Percentiles rank a stretch among this genome's conserved stretches.
Conservation (phyloP, 306 rosid species). For the Phaseolus lunatus region DNA sequence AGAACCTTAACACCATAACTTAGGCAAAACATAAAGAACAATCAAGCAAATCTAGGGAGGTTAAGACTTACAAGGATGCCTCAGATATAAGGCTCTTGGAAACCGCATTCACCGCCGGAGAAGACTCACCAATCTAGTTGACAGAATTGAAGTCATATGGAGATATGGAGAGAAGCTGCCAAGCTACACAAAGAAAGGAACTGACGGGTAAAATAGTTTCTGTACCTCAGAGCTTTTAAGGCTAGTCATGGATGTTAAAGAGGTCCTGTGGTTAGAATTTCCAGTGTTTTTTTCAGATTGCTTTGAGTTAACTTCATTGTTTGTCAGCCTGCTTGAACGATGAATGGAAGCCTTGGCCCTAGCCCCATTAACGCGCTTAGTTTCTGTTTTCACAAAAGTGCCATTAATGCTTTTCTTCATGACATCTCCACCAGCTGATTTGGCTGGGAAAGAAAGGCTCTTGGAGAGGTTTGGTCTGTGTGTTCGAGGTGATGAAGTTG, state of each 20-base stretch:
- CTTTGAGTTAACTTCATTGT: constrained; percentile 59
- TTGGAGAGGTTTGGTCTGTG: constrained; percentile 66
- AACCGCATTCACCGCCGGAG: constrained; percentile 48
- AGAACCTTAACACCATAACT: constrained; percentile 5
- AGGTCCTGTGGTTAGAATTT: constrained; percentile 49
- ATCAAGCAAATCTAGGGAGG: background rate
- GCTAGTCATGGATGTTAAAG: constrained; percentile 59
- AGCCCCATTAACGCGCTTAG: constrained; percentile 52
- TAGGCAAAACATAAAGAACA: background rate
- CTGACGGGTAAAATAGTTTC: background rate
- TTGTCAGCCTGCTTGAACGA: constrained; percentile 54
- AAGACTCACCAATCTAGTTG: constrained; percentile 62
- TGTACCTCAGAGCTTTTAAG: constrained; percentile 56
- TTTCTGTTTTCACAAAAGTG: constrained; percentile 52
- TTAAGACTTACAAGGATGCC: constrained; percentile 60
- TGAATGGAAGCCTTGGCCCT: constrained; percentile 56
- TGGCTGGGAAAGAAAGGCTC: constrained; percentile 83
- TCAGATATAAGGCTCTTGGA: constrained; percentile 55
- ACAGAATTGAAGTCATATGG: constrained; percentile 31
- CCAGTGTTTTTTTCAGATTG: constrained; percentile 53
- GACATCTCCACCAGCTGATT: constrained; percentile 56
- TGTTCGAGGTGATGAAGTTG: constrained; percentile 53
- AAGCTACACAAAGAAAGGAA: constrained; percentile 27
- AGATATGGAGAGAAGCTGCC: constrained; percentile 24
- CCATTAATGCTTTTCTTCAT: constrained; percentile 76